Evolutionary conservation across 2,329 filamentous ascomycete species (phyloP), one percentile per base, ranked within the genome.

Genomic region (Colletotrichum tropicicola): DNA sequence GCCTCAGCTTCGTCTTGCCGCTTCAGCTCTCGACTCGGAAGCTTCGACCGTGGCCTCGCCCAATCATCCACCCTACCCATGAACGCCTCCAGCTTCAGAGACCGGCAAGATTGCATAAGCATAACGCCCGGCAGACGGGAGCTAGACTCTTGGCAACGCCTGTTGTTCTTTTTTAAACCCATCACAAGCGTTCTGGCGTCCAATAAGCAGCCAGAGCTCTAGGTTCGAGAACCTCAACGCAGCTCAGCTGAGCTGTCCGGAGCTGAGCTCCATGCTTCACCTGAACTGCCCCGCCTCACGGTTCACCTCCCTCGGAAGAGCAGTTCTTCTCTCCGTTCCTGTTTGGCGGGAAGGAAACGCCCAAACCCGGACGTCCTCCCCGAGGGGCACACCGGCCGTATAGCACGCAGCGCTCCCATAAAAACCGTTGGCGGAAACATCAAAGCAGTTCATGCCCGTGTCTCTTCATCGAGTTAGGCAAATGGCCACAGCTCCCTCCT

Each of bases 381-480:
- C 10, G 10, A 12, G 13, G 12, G 28, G 28, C 8, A 32, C 52
- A 56, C 41, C 39, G 17, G 9, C 43, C 54, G 21, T 10, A 48
- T 12, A 27, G 30, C 30, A 57, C 21, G 10, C 54, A 47, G 12
- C 48, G 54, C 54, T 48, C 44, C 30, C 19, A 15, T 17, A 45
- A 10, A 12, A 37, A 13, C 30, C 21, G 19, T 28, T 47, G 41
- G 25, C 12, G 15, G n/a, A 48, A 47, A 28, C 54, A 47, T 57
- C 54, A 48, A 39, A 57, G 54, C 43, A 48, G 54, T 57, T 57
- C 54, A 57, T 57, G 54, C 54, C 53, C 37, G 17, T 5, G 15
- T 15, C 43, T 27, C 43, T 6, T 17, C 10, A 5, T 8, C 6
- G 13, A 45, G 12, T 8, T 25, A 27, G 21, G 4, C 21, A 15